Base-by-base conservation (phyloP, 441 rosid species). In the Brassica balearica region DNA sequence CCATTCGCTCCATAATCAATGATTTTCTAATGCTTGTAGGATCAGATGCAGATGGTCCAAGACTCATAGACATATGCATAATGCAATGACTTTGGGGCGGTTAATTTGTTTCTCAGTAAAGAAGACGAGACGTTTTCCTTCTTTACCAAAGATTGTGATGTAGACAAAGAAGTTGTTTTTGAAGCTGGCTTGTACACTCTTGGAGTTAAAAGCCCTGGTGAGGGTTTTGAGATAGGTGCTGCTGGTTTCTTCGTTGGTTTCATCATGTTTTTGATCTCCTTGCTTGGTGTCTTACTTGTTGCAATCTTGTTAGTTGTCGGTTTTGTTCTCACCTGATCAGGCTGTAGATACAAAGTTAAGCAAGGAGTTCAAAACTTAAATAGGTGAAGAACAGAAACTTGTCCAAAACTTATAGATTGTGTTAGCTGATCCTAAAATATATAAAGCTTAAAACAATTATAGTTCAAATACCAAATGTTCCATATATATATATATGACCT, bases 1-100 rank as follows among this genome's bases (percentile, higher is more conserved):
- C 95, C 98, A 96, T 96, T 82, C 82, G 88, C 82, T 94, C 99
- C 99, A 94, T 92, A 36, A 96, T 86, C 68, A 88, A 77, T 71
- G 97, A 89, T 75, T 90, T 90, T 77, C 90, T 87, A 9, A 82
- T 68, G 46, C 85, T 65, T 38, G 87, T 19, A 59, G 80, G 84
- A 80, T 70, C 85, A 48, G 88, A 84, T 68, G 75, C 80, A 19
- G 88, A 74, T 29, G 89, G 82, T 19, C 81, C 90, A 68, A 87
- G 58, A 76, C 82, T 87, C 81, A 87, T 78, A 53, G 97, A 88
- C 84, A 84, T 81, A 74, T 91, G 27, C 27, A 29, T 29, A 29
- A 25, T 29, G 92, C 89, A 92, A 86, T 67, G 97, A 87, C 84
- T 86, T 92, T 32, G 97, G 86, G 77, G 87, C 82, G 62, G 82